phyloP scores from a whole-genome alignment of 1,284 basidiomycete genomes.

The Sporisorium exsertum region DNA sequence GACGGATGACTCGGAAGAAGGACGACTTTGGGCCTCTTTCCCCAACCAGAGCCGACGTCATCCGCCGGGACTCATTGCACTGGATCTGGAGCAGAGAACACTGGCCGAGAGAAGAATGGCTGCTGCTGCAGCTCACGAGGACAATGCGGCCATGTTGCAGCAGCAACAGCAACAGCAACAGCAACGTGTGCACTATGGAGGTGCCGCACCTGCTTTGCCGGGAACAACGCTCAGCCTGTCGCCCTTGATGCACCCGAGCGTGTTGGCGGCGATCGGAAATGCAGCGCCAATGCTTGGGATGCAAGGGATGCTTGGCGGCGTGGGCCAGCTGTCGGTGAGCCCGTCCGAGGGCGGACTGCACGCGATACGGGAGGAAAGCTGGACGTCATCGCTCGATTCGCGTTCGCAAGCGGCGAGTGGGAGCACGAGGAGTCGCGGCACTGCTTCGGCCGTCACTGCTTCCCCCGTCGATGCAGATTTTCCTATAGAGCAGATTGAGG shows the following conservation, averaged over 20 bases:
- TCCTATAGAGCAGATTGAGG: slow-evolving; percentile 28
- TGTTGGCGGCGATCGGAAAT: slow-evolving; percentile 16
- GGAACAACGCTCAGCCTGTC: slow-evolving; percentile 20
- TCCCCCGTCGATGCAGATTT: slow-evolving; percentile 32
- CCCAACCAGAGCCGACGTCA: slow-evolving; percentile 53
- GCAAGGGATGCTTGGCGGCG: slow-evolving; percentile 17
- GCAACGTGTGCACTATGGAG: slow-evolving; percentile 16
- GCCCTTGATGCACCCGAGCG: slow-evolving; percentile 23
- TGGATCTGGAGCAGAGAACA: slow-evolving; percentile 47
- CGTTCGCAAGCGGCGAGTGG: slow-evolving; percentile 25
- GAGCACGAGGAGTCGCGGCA: slow-evolving; percentile 28
- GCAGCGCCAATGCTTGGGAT: slow-evolving; percentile 9
- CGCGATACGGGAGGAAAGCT: slow-evolving; percentile 56
- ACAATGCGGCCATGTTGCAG: slow-evolving; percentile 15
- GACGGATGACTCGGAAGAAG: slow-evolving; percentile 53
- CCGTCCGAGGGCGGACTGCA: slow-evolving; percentile 49
- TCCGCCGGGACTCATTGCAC: slow-evolving; percentile 56
- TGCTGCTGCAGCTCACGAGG: slow-evolving; percentile 14
- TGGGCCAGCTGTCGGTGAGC: slow-evolving; percentile 31
- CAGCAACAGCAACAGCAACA: slow-evolving; percentile 1
- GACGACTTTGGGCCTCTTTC: slow-evolving; percentile 54
- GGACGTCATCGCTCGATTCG: slow-evolving; percentile 45
- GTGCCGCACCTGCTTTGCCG: not conserved
- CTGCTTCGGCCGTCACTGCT: slow-evolving; percentile 15
- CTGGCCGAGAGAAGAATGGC: slow-evolving; percentile 22